Evolutionary conservation across 345 rosid species (phyloP).

Genomic region (Mallotus nudiflorus): DNA sequence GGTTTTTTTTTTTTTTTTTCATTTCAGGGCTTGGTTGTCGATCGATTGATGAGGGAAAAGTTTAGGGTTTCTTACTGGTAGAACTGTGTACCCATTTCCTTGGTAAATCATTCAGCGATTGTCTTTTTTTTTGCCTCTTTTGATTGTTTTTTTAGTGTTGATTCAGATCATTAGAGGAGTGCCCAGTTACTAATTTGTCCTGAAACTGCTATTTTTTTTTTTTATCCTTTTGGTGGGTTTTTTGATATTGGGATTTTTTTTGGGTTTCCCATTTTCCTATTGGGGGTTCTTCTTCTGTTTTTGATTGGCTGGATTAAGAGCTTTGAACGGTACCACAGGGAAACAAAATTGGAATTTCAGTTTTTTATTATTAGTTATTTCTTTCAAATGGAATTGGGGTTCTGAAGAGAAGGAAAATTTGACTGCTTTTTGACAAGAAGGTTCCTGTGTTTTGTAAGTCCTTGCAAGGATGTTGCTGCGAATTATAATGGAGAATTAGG

Average conservation of each 20-base stretch:
- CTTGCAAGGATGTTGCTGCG: constrained; percentile 14
- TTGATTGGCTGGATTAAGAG: constrained; percentile 14
- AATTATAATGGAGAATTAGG: constrained; percentile 14
- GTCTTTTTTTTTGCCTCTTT: constrained; percentile 27
- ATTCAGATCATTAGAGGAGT: constrained; percentile 19
- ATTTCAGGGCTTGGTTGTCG: constrained; percentile 35
- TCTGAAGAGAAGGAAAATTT: constrained; percentile 14
- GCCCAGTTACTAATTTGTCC: not conserved
- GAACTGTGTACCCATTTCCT: constrained; percentile 10
- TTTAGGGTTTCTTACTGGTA: constrained; percentile 28
- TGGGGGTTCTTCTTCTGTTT: constrained; percentile 2
- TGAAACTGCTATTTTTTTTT: not conserved
- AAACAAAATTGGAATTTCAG: constrained; percentile 8
- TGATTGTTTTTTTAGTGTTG: constrained; percentile 24
- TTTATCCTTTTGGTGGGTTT: constrained; percentile 13
- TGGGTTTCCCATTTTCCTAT: not conserved
- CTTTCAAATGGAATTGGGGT: constrained; percentile 16
- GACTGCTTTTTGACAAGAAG: not conserved
- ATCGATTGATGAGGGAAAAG: constrained; percentile 21
- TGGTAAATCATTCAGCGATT: constrained; percentile 9
- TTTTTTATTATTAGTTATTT: constrained; percentile 16
- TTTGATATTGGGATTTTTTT: not conserved
- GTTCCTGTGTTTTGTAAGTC: constrained; percentile 16
- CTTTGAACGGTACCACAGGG: constrained; percentile 8
- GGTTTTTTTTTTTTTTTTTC: constrained; percentile 13